These are phyloP conservation scores for Fraxinus latifolia DNA, from an alignment of 305 asterid genomes.

Conservation along the genomic window DNA sequence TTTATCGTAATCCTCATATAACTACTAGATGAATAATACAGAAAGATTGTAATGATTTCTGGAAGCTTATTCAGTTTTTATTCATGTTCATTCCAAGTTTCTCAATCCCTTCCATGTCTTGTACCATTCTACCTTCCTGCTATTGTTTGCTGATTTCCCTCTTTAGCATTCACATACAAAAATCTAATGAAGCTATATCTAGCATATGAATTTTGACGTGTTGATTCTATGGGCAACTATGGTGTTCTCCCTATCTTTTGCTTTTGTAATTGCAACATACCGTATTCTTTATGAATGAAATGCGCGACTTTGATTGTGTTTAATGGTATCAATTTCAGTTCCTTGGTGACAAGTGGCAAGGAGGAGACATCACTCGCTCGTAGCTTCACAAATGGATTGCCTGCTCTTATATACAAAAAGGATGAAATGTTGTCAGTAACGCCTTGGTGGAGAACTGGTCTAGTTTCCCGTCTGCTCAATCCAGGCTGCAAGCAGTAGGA, in stretches of 20 bases:
- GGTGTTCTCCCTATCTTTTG: neutral
- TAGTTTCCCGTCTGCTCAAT: slow-evolving; percentile 51
- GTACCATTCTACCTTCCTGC: neutral
- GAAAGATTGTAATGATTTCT: neutral
- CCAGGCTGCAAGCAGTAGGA: slow-evolving; percentile 36
- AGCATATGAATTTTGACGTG: neutral
- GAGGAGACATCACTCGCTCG: slow-evolving; percentile 32
- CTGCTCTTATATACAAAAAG: slow-evolving; percentile 54
- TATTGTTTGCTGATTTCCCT: neutral
- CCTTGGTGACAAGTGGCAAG: slow-evolving; percentile 37
- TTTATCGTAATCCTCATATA: too few species aligned
- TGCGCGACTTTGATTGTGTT: slow-evolving; percentile 1
- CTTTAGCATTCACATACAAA: neutral
- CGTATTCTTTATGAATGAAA: neutral
- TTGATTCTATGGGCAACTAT: neutral
- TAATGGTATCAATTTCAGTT: slow-evolving; percentile 36
- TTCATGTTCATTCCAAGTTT: neutral
- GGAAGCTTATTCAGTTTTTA: neutral
- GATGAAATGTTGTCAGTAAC: slow-evolving; percentile 44
- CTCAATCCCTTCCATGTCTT: neutral
- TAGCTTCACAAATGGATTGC: slow-evolving; percentile 35
- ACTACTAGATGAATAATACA: neutral
- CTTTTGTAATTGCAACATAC: neutral
- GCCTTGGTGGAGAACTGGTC: slow-evolving; percentile 82
- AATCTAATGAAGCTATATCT: neutral